Evolutionary conservation across 345 rosid species (phyloP), one percentile per base, ranked within the genome.

Genomic region (Hirschfeldia incana): DNA sequence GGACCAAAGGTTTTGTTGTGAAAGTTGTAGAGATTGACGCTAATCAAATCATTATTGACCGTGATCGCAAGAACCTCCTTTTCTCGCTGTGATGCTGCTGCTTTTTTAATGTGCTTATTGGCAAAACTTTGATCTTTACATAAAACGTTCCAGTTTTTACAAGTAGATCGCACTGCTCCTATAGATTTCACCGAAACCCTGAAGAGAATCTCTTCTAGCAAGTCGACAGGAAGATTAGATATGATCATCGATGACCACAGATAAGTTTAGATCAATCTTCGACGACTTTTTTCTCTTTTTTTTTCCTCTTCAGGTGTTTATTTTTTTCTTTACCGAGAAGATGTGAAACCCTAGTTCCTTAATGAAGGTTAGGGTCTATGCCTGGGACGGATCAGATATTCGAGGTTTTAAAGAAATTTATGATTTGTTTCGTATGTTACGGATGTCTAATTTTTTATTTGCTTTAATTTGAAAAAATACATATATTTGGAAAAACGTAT

Each of bases 191-290:
- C 51, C 15, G 15, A 5, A 11, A 44, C 51, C 51, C 51, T 44
- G 3, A 4, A 72, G 27, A 72, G 55, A 37, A 72, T 72, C 28
- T 59, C 67, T 37, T 59, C 75, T 34, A 59, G 9, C 36, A 72
- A 72, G 7, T 72, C 75, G 1, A 6, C 2, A 8, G 67, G 37
- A 59, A 72, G 67, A 72, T 72, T 59, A 8, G 55, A 51, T 17
- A 39, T 39, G 3, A 21, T 57, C 30, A 3, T 57, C 12, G 5
- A 11, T 44, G 51, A 44, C 11, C 1, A 11, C 11, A 44, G 12
- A 11, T 44, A 42, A 9, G 49, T 42, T 42, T 6, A 6, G 49
- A 42, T 42, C 13, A 42, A 42, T 9, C 12, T 39, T 36, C 1
- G 9, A 36, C 1, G 39, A 36, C 42, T 11, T 6, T 42, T 42